phyloP scores from a whole-genome alignment of 345 rosid species.

The Leavenworthia alabamica region DNA sequence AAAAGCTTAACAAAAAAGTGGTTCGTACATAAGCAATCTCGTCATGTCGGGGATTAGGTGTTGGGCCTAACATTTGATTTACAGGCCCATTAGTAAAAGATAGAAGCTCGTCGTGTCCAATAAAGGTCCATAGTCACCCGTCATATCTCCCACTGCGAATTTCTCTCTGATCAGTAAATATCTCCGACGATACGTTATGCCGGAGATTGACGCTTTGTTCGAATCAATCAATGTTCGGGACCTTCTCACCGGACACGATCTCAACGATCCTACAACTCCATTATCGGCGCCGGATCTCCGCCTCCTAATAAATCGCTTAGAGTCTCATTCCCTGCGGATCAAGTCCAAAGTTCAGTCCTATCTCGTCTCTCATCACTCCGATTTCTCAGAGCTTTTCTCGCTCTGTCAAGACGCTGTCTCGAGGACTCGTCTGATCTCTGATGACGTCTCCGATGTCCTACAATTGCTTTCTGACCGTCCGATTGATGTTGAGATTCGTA shows the following conservation, averaged over 20 bases:
- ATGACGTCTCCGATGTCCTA: slow-evolving; percentile 42
- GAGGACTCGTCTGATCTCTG: slow-evolving; percentile 39
- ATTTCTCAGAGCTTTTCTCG: slow-evolving; percentile 76
- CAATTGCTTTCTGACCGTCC: slow-evolving; percentile 53
- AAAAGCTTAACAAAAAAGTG: too few species aligned
- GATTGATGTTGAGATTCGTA: slow-evolving; percentile 57
- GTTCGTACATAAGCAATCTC: too few species aligned
- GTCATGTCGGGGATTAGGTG: not conserved
- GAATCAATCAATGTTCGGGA: slow-evolving; percentile 68
- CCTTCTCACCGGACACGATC: slow-evolving; percentile 79
- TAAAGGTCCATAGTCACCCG: slow-evolving; percentile 8
- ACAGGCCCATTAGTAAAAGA: not conserved
- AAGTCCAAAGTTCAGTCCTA: slow-evolving; percentile 84
- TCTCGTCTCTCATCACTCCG: slow-evolving; percentile 62
- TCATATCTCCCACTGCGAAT: not conserved
- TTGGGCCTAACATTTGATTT: slow-evolving; percentile 1
- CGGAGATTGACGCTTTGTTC: slow-evolving; percentile 50
- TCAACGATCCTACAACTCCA: slow-evolving; percentile 66
- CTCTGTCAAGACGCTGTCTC: slow-evolving; percentile 64
- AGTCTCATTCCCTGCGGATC: slow-evolving; percentile 81
- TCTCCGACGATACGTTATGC: slow-evolving; percentile 29
- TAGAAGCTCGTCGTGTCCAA: not conserved
- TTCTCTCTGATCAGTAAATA: slow-evolving; percentile 7
- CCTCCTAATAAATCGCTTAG: slow-evolving; percentile 73
- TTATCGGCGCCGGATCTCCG: slow-evolving; percentile 98